Percentiles rank a stretch among this genome's conserved stretches.
These are phyloP conservation scores for Gossypium schwendimanii DNA, from an alignment of 441 rosid genomes.

Conservation along the genomic window DNA sequence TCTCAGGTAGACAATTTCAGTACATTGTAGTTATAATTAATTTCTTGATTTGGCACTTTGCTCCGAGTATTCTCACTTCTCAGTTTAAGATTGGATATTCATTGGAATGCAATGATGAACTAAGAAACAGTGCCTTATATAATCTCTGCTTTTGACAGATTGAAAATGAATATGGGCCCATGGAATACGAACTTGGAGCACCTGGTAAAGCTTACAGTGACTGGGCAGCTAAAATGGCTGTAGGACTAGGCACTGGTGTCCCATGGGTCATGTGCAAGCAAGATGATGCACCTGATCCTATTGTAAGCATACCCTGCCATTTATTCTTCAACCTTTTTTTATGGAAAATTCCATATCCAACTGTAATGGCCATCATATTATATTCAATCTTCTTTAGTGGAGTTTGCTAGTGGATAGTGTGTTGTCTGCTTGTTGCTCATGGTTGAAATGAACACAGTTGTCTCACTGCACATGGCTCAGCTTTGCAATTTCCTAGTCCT, in stretches of 20 bases:
- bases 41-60: background rate
- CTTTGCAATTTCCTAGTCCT: constrained; percentile 19
- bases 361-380: constrained; percentile 21
- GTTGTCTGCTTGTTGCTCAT: constrained; percentile 19
- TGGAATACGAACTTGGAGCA: constrained; percentile 78
- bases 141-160: constrained; percentile 45
- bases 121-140: constrained; percentile 15
- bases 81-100: background rate
- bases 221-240: constrained; percentile 98
- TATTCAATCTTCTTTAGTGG: constrained; percentile 23
- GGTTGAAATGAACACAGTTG: constrained; percentile 25
- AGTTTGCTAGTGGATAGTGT: constrained; percentile 19
- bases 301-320: constrained; percentile 44
- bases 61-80: background rate
- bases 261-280: constrained; percentile 99
- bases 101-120: background rate
- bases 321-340: background rate
- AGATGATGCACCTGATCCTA: constrained; percentile 94
- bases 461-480: constrained; percentile 32
- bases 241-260: constrained; percentile 83
- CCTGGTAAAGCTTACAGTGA: constrained; percentile 57
- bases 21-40: constrained; percentile 10
- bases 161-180: constrained; percentile 96
- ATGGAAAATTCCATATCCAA: constrained; percentile 14
- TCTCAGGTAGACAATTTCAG: constrained; percentile 58